Conservation (phyloP, 2,329 filamentous ascomycete genomes). For the Aspergillus melleus region DNA sequence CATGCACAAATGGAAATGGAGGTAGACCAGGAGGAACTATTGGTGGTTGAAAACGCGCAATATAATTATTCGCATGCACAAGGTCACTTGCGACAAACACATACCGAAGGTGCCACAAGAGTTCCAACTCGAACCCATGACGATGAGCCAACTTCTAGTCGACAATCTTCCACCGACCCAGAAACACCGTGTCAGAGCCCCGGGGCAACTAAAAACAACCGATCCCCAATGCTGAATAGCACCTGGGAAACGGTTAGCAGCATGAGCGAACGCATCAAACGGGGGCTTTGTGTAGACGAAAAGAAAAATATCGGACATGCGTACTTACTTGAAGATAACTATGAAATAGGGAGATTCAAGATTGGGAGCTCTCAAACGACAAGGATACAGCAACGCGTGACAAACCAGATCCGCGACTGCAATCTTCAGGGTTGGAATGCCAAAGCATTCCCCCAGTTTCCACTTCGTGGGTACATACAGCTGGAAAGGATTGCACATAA, state of each 20-base stretch:
- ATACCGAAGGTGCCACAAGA: neutral
- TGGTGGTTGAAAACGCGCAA: neutral
- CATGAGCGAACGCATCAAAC: neutral
- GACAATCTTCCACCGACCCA: neutral
- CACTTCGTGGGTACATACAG: conserved; percentile 11
- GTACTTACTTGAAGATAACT: neutral
- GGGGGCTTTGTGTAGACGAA: neutral
- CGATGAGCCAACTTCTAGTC: neutral
- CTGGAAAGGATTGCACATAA: conserved; percentile 13
- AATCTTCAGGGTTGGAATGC: neutral
- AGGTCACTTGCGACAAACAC: neutral
- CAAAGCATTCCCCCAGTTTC: neutral
- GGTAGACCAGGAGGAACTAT: neutral
- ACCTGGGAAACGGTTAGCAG: neutral
- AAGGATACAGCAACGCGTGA: neutral
- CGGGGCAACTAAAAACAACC: neutral
- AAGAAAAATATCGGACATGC: neutral
- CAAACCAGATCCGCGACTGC: conserved; percentile 10
- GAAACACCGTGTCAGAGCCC: neutral
- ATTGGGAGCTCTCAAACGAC: neutral
- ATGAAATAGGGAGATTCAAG: neutral
- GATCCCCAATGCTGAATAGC: neutral
- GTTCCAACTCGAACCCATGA: neutral
- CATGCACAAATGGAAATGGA: too few relatives aligned
- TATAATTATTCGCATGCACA: neutral